Base-by-base conservation (phyloP, 257 asterid species). In the Petunia axillaris region DNA sequence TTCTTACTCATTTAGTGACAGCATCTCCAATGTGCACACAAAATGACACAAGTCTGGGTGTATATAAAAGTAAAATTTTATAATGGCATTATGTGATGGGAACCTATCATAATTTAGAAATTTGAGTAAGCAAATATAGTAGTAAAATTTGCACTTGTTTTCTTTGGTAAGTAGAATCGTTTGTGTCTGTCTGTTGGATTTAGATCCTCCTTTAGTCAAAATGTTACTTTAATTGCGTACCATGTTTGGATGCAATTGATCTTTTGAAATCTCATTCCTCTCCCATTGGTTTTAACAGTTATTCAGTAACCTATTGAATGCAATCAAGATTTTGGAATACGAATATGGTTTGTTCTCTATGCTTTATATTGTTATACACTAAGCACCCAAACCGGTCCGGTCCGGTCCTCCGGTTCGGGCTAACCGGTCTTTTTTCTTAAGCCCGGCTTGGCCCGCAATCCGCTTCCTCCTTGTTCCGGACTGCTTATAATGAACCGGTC, bases 201-300 rank as follows among this genome's bases (percentile, higher is more conserved):
- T n/a, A 38, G 37, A 9, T 67, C 38, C 38, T 67, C 54, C n/a
- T n/a, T 41, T 43, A 67, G 38, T 6, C 37, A 40, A 15, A 8
- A 41, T 43, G 7, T 65, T 67, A 67, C 54, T 3, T 66, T 67
- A 67, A 67, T n/a, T n/a, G n/a, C n/a, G n/a, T 71, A 25, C 44
- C 35, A 71, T 48, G 59, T 50, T 71, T 50, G 60, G 13, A 71
- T 48, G 77, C 60, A 48, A 10, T 48, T 71, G 44, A 48, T 48
- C 77, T 71, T 71, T 48, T 35, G 41, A 48, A 50, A 48, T 71
- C 44, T 46, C 43, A 10, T 48, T 54, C 64, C 38, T 76, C 50
- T 37, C 79, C 59, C 53, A 15, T 38, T 76, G 67, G 14, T 6
- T 76, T 76, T 76, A 43, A 55, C 80, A 55, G 64, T 76, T 58